Evolutionary conservation across 2,329 filamentous ascomycete genomes (phyloP).

Genomic region (Pestalotiopsis sp.): DNA sequence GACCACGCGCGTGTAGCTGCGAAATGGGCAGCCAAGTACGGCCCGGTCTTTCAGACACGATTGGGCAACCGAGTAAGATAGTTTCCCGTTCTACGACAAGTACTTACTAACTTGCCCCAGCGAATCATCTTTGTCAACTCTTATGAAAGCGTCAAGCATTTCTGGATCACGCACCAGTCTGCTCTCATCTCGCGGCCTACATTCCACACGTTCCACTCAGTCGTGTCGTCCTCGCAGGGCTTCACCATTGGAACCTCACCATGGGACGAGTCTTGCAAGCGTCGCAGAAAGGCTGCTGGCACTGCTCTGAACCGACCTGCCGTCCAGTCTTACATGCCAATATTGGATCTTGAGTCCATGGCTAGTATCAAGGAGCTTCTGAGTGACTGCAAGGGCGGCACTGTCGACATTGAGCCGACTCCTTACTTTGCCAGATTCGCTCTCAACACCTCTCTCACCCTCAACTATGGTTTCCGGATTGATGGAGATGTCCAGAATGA

Average conservation of each 20-base stretch:
- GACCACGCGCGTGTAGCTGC: conserved; percentile 9
- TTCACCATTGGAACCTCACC: conserved; percentile 72
- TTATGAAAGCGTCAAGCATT: conserved; percentile 49
- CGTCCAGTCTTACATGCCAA: conserved; percentile 63
- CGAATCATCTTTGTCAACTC: conserved; percentile 45
- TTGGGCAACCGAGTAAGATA: conserved; percentile 8
- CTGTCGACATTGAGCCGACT: conserved; percentile 63
- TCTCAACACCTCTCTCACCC: conserved; percentile 63
- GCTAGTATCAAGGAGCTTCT: conserved; percentile 65
- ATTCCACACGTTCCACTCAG: conserved; percentile 64
- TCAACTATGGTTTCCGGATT: conserved; percentile 69
- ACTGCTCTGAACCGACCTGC: conserved; percentile 68
- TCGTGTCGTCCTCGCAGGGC: conserved; percentile 65
- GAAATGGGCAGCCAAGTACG: conserved; percentile 11
- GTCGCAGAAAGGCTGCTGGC: conserved; percentile 66
- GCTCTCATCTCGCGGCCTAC: conserved; percentile 58
- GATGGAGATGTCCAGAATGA: conserved; percentile 57
- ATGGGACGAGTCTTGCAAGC: conserved; percentile 66
- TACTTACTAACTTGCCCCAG: neutral
- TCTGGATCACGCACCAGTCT: conserved; percentile 57
- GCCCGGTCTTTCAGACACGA: conserved; percentile 9
- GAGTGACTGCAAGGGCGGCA: conserved; percentile 58
- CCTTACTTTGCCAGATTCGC: conserved; percentile 69
- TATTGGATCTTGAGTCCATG: conserved; percentile 65
- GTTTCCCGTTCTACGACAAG: neutral